phyloP scores from a whole-genome alignment of 495 filamentous ascomycete genomes.

The Aspergillus avenaceus region DNA sequence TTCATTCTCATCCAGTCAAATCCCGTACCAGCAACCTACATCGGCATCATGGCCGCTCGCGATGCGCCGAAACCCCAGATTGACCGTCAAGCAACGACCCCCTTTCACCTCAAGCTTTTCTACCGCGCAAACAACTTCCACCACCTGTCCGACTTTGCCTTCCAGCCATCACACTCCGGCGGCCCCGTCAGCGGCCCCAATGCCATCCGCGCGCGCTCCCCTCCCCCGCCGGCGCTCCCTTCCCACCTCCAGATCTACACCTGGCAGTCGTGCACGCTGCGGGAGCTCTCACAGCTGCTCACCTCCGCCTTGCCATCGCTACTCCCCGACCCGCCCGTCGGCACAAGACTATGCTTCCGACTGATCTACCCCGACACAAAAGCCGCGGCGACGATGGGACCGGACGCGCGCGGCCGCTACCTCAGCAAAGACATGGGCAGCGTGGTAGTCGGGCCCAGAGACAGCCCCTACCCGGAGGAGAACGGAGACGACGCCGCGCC shows the following conservation, averaged over 20 bases:
- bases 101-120: slow-evolving; percentile 89
- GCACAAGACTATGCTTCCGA: slow-evolving; percentile 80
- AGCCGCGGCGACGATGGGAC: slow-evolving; percentile 37
- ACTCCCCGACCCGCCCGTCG: slow-evolving; percentile 70
- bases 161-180: slow-evolving; percentile 15
- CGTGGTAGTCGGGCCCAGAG: slow-evolving; percentile 60
- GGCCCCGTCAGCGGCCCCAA: slow-evolving; percentile 31
- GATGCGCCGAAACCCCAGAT: slow-evolving; percentile 27
- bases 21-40: too few relatives aligned
- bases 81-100: slow-evolving; percentile 72
- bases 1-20: too few relatives aligned
- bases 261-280: slow-evolving; percentile 78
- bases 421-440: slow-evolving; percentile 74
- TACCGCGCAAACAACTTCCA: slow-evolving; percentile 72
- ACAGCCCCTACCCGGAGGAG: slow-evolving; percentile 34
- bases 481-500: slow-evolving; percentile 43
- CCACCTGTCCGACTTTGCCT: slow-evolving; percentile 40
- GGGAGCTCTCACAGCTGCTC: slow-evolving; percentile 76
- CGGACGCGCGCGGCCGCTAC: slow-evolving; percentile 55
- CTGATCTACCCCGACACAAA: slow-evolving; percentile 81
- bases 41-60: slow-evolving; percentile 23
- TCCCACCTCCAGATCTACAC: slow-evolving; percentile 81
- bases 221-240: slow-evolving; percentile 48
- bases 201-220: slow-evolving; percentile 31
- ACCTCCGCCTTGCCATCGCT: slow-evolving; percentile 59